phyloP scores from a whole-genome alignment of 768 basidiomycete species.

The Pleurotus cornucopiae region DNA sequence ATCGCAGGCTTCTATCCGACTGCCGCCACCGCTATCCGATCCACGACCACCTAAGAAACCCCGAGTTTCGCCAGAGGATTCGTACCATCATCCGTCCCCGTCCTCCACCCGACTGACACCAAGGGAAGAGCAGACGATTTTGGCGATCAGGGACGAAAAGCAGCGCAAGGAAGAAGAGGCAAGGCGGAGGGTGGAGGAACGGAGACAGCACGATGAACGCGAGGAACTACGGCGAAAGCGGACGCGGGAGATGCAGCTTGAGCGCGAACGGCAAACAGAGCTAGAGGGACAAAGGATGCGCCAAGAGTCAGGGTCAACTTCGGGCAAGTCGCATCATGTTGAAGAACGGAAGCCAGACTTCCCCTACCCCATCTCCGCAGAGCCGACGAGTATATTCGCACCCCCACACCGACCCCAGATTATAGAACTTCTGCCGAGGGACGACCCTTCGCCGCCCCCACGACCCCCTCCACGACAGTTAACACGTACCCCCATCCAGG shows the following conservation, averaged over 20 bases:
- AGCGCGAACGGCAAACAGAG: slow-evolving; percentile 3
- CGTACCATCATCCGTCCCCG: neutral
- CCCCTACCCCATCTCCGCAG: slow-evolving; percentile 3
- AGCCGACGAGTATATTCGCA: neutral
- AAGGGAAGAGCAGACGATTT: slow-evolving; percentile 1
- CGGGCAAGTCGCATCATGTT: neutral
- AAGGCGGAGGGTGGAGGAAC: neutral
- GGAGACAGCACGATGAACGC: neutral
- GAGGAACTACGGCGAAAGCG: neutral
- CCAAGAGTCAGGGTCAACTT: neutral
- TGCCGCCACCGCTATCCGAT: slow-evolving; percentile 3
- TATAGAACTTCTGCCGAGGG: slow-evolving; percentile 1
- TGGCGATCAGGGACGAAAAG: neutral
- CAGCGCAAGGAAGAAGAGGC: slow-evolving; percentile 1
- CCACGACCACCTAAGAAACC: slow-evolving; percentile 5
- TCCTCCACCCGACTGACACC: neutral
- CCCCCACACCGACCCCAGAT: neutral
- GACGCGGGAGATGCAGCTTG: neutral
- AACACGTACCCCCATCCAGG: neutral
- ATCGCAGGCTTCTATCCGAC: slow-evolving; percentile 4
- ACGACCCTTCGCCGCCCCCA: neutral
- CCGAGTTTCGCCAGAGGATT: slow-evolving; percentile 4
- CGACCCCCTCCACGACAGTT: neutral
- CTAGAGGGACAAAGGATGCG: neutral
- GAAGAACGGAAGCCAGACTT: neutral